Evolutionary conservation across 805 yeast genomes (phyloP).

Genomic region (Candida stauntonica): DNA sequence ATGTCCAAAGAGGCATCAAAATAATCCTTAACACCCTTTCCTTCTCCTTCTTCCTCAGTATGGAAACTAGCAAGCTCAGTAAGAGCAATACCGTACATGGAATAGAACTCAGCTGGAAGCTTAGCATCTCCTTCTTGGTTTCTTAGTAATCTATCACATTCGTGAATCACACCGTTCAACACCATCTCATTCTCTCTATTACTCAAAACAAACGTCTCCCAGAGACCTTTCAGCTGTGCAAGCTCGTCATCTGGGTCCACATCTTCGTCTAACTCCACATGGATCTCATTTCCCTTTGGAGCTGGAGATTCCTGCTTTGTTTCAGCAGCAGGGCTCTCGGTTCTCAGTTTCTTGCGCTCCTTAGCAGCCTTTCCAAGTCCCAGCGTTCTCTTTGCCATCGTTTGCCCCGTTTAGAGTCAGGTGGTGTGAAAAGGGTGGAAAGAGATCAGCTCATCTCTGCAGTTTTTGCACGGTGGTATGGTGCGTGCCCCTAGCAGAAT

Average conservation of each 20-base stretch:
- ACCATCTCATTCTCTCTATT: slow-evolving; percentile 60
- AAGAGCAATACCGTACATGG: slow-evolving; percentile 70
- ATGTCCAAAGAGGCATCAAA: slow-evolving; percentile 74
- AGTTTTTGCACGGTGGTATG: neutral
- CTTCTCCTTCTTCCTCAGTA: slow-evolving; percentile 36
- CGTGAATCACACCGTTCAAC: slow-evolving; percentile 84
- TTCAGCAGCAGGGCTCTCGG: slow-evolving; percentile 11
- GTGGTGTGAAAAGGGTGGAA: neutral
- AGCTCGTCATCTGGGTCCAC: slow-evolving; percentile 75
- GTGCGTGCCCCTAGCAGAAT: no score
- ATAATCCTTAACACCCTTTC: slow-evolving; percentile 45
- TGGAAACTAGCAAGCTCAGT: slow-evolving; percentile 59
- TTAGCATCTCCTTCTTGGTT: slow-evolving; percentile 24
- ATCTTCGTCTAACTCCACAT: slow-evolving; percentile 65
- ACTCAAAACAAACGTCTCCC: slow-evolving; percentile 55
- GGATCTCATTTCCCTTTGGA: slow-evolving; percentile 39
- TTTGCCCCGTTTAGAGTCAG: neutral
- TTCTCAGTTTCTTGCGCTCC: slow-evolving; percentile 38
- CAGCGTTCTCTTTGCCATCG: slow-evolving; percentile 60
- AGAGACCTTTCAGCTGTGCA: slow-evolving; percentile 70
- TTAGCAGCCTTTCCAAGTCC: slow-evolving; percentile 61
- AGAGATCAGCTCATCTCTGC: slow-evolving; percentile 1
- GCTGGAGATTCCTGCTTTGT: slow-evolving; percentile 19
- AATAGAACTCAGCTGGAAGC: slow-evolving; percentile 54
- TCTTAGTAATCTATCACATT: slow-evolving; percentile 77